Evolutionary conservation across 306 rosid species (phyloP), one percentile per base, ranked within the genome.

Genomic region (Luffa aegyptiaca): DNA sequence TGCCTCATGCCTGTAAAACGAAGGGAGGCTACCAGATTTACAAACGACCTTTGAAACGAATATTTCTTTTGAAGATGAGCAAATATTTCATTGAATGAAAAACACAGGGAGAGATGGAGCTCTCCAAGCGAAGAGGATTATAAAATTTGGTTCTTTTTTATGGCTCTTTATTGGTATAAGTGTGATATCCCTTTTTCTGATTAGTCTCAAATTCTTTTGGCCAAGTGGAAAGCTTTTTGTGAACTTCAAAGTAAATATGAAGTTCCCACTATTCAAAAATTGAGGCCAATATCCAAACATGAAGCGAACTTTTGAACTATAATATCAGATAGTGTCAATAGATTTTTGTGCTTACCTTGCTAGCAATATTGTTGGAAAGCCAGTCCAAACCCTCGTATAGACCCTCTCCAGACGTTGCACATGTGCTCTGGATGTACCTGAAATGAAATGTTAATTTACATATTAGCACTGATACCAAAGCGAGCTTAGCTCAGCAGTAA

Each of bases 321-420:
- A 46, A 46, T 26, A 69, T 44, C 52, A 72, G 58, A 46, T 13
- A 2, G 55, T 48, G 21, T 31, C 20, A 48, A 72, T 12, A 72
- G 36, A 45, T 13, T 72, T 45, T 21, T 46, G 64, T 64, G 53
- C 72, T 77, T 75, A 85, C 94, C 92, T 90, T 90, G 94, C 82
- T 88, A 77, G 92, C 92, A 80, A 90, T 90, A 76, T 89, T 89
- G 89, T 87, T 87, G 72, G 93, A 89, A 77, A 89, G 93, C 90
- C 93, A 89, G 0, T 89, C 93, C 79, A 89, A 80, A 78, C 93
- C 93, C 86, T 90, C 92, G 39, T 90, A 90, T 46, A 88, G 89
- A 72, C 94, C 94, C 84, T 90, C 94, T 84, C 94, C 94, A 86
- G 94, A 90, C 51, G 94, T 90, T 75, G 94, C 93, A 75, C 93